Percentiles rank a stretch among this genome's conserved stretches.
Conservation (phyloP, 106 monocot genomes). For the Dioscorea dumetorum region DNA sequence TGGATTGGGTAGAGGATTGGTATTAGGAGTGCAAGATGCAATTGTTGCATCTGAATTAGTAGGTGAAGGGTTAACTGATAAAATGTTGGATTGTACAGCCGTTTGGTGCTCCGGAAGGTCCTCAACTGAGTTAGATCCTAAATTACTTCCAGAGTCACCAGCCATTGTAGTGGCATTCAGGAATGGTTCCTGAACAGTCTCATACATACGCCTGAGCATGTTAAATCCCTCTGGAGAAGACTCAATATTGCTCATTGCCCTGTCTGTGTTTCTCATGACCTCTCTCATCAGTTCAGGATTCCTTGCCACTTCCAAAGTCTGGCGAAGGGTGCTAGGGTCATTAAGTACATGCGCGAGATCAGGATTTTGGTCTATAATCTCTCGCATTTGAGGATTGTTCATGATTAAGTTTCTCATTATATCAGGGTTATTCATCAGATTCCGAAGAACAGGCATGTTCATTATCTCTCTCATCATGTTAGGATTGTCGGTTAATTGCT, state of each 20-base stretch:
- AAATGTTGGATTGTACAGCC: constrained; percentile 27
- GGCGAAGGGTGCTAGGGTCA: constrained; percentile 76
- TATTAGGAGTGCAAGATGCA: constrained; percentile 75
- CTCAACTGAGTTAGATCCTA: constrained; percentile 66
- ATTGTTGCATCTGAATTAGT: constrained; percentile 35
- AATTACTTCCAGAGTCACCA: constrained; percentile 37
- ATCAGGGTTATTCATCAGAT: constrained; percentile 87
- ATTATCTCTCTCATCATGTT: constrained; percentile 89
- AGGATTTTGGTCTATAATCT: constrained; percentile 86
- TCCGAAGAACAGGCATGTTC: constrained; percentile 79
- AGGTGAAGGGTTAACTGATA: constrained; percentile 30
- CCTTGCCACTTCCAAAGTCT: constrained; percentile 88
- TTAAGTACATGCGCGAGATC: constrained; percentile 93
- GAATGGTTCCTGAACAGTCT: constrained; percentile 94
- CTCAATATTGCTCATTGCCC: constrained; percentile 99
- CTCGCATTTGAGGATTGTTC: constrained; percentile 97
- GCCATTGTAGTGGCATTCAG: constrained; percentile 90
- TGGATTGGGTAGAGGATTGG: constrained; percentile 91
- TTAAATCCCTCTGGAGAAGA: constrained; percentile 97
- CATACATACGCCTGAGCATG: constrained; percentile 95
- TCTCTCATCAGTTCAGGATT: constrained; percentile 99
- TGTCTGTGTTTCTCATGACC: constrained; percentile 97
- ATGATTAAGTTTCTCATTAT: constrained; percentile 79
- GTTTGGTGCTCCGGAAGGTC: constrained; percentile 64
- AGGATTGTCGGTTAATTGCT: constrained; percentile 80